These are phyloP conservation scores for Solanum ossicruentum DNA, from an alignment of 257 asterid genomes.

Conservation along the genomic window DNA sequence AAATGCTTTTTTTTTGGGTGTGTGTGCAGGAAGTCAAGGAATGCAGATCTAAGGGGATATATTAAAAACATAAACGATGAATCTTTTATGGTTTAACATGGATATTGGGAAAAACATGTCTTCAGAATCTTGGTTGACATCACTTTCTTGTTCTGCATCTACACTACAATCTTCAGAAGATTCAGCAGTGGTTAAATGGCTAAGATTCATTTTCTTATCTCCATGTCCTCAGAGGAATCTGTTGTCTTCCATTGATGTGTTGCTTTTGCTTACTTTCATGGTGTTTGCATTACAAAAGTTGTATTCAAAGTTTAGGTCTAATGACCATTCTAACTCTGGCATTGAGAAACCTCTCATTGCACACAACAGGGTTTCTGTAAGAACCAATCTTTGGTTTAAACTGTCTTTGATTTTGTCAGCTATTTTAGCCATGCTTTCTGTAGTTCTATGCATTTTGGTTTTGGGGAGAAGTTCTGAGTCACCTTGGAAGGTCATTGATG, in stretches of 20 bases:
- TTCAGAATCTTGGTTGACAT: constrained; percentile 46
- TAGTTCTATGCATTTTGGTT: constrained; percentile 27
- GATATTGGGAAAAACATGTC: constrained; percentile 1
- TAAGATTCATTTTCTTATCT: constrained; percentile 63
- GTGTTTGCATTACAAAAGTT: constrained; percentile 37
- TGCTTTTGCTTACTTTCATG: constrained; percentile 33
- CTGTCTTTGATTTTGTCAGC: constrained; percentile 22
- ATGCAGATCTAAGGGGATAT: neutral
- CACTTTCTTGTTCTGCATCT: constrained; percentile 56
- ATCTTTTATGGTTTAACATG: neutral
- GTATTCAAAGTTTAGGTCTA: constrained; percentile 23
- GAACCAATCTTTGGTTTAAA: constrained; percentile 40
- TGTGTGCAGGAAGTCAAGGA: neutral
- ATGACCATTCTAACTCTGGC: constrained; percentile 15
- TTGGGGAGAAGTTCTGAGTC: constrained; percentile 2
- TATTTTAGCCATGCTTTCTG: constrained; percentile 24
- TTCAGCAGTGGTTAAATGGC: constrained; percentile 34
- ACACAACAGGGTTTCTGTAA: constrained; percentile 16
- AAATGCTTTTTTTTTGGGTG: neutral
- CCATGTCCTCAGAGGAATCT: constrained; percentile 82
- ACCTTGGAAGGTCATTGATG: constrained; percentile 44
- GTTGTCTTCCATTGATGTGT: constrained; percentile 31
- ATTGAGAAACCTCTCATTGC: constrained; percentile 39
- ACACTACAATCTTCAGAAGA: constrained; percentile 14
- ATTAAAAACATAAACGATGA: neutral